Percentiles rank a stretch among this genome's conserved stretches.
Evolutionary conservation across 2,329 filamentous ascomycete species (phyloP).

Genomic region (Pestalotiopsis sp.): DNA sequence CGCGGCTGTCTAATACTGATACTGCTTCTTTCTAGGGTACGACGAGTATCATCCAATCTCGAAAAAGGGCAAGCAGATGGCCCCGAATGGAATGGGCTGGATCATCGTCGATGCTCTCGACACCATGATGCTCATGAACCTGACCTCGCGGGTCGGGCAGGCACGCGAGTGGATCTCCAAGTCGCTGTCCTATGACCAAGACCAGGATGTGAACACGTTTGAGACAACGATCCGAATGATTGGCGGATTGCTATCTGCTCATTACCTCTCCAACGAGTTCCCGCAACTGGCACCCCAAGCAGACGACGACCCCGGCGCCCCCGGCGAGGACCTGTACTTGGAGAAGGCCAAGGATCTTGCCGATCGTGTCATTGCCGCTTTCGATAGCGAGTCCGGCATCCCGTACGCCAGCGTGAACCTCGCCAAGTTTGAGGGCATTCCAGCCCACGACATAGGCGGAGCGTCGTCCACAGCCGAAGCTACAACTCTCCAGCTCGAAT

Average conservation of each 20-base stretch:
- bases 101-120: constrained; percentile 96
- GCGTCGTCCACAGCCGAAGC: constrained; percentile 94
- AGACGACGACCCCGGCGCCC: constrained; percentile 70
- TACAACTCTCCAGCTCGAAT: constrained; percentile 88
- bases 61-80: constrained; percentile 82
- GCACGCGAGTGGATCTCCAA: constrained; percentile 88
- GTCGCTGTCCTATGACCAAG: constrained; percentile 81
- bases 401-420: constrained; percentile 92
- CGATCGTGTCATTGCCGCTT: constrained; percentile 83
- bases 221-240: constrained; percentile 98
- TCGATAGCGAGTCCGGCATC: constrained; percentile 82
- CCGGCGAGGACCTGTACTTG: constrained; percentile 88
- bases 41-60: constrained; percentile 87
- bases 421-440: constrained; percentile 72
- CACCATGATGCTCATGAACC: constrained; percentile 97
- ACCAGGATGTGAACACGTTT: constrained; percentile 96
- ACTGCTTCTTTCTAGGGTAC: constrained; percentile 52
- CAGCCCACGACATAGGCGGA: constrained; percentile 81
- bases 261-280: constrained; percentile 87
- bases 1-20: constrained; percentile 27
- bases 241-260: constrained; percentile 86
- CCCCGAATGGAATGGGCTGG: constrained; percentile 88
- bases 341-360: constrained; percentile 95
- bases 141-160: constrained; percentile 80
- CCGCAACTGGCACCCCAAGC: constrained; percentile 75